Percentiles rank a stretch among this genome's conserved stretches.
Evolutionary conservation across 2,329 filamentous ascomycete genomes (phyloP).

Genomic region (Sporothrix humicola): DNA sequence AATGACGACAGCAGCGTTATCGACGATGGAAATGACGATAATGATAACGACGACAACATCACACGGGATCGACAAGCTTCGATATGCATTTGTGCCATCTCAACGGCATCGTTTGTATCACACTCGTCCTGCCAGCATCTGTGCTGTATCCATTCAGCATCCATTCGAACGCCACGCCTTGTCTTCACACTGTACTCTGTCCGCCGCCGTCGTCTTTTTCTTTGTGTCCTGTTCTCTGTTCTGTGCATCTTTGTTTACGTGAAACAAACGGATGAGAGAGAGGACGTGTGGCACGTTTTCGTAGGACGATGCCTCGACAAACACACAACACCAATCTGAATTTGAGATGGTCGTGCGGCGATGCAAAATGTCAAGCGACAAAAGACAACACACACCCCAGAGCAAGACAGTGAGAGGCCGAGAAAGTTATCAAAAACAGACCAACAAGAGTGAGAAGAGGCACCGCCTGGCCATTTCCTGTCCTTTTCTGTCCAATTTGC

Average conservation of each 20-base stretch:
- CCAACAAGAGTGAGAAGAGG: neutral
- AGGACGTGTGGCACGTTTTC: neutral
- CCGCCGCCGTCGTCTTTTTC: too few species aligned
- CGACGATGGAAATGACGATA: too few species aligned
- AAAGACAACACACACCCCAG: too few species aligned
- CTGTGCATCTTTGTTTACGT: neutral
- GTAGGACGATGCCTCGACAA: constrained; percentile 4
- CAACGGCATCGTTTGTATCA: too few species aligned
- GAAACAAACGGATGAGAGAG: constrained; percentile 13
- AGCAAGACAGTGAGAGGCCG: neutral
- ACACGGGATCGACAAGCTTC: neutral
- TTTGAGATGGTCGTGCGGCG: neutral
- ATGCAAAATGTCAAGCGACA: neutral
- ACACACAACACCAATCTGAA: neutral
- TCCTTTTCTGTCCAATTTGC: too few species aligned
- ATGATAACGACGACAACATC: neutral
- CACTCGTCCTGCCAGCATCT: neutral
- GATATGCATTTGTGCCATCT: too few species aligned
- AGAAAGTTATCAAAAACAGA: neutral
- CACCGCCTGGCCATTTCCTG: neutral
- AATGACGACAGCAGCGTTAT: too few species aligned
- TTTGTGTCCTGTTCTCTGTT: neutral
- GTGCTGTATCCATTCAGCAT: constrained; percentile 13
- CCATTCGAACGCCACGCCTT: neutral
- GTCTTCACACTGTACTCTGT: neutral